Evolutionary conservation across 2,329 filamentous ascomycete genomes (phyloP).

Genomic region (Ophiocordyceps unilateralis): DNA sequence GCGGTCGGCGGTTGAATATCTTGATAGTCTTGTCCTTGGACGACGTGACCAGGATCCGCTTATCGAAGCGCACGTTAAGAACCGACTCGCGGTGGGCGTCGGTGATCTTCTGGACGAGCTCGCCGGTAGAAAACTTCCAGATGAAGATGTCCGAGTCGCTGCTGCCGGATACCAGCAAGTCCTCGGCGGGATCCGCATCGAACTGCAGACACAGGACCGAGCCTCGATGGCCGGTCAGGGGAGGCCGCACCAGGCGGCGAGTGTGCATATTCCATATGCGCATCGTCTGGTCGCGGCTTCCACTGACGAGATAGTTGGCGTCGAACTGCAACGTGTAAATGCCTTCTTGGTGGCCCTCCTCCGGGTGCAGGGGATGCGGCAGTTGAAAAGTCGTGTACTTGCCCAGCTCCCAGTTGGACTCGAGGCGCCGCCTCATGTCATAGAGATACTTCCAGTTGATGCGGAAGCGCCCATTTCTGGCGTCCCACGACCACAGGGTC

Average conservation of each 20-base stretch:
- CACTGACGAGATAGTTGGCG: conserved; percentile 70
- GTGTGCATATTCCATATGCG: conserved; percentile 74
- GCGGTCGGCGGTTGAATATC: conserved; percentile 85
- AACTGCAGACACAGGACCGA: conserved; percentile 88
- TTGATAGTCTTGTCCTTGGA: conserved; percentile 90
- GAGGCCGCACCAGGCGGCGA: conserved; percentile 63
- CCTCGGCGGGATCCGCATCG: conserved; percentile 74
- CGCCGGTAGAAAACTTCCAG: conserved; percentile 88
- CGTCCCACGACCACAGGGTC: conserved; percentile 33
- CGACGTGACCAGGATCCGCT: conserved; percentile 64
- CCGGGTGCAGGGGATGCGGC: conserved; percentile 61
- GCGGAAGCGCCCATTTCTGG: conserved; percentile 31
- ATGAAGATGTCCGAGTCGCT: conserved; percentile 88
- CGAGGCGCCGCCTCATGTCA: conserved; percentile 66
- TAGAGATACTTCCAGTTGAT: conserved; percentile 92
- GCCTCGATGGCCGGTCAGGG: conserved; percentile 76
- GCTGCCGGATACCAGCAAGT: conserved; percentile 87
- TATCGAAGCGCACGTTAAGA: conserved; percentile 84
- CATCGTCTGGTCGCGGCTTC: conserved; percentile 80
- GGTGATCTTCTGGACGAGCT: conserved; percentile 65
- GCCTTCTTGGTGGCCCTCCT: conserved; percentile 80
- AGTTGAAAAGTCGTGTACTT: conserved; percentile 77
- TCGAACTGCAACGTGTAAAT: conserved; percentile 91
- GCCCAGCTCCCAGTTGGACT: conserved; percentile 81
- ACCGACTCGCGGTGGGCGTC: conserved; percentile 80